Conservation (phyloP, 805 yeast genomes). For the Priceomyces haplophilus region DNA sequence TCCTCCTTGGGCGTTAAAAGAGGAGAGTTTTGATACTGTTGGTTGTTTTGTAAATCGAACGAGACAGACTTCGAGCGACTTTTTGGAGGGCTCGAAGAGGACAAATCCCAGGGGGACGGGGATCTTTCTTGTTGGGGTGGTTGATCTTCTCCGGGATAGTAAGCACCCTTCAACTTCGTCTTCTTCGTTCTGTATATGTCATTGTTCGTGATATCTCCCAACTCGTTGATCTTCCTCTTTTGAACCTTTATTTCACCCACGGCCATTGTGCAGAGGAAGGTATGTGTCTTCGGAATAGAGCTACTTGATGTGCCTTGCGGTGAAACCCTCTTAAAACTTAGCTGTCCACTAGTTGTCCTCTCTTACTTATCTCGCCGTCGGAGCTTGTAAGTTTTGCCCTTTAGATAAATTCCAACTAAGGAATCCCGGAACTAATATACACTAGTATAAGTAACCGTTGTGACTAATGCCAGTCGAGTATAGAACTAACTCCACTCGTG, state of each 20-base stretch:
- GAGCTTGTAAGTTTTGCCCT: slow-evolving; percentile 1
- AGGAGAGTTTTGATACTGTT: slow-evolving; percentile 31
- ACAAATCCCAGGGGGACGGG: slow-evolving; percentile 22
- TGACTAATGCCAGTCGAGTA: slow-evolving; percentile 1
- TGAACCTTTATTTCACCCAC: slow-evolving; percentile 24
- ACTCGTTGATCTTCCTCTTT: slow-evolving; percentile 33
- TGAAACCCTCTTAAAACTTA: neutral
- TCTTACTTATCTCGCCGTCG: neutral
- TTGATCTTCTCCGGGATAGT: slow-evolving; percentile 9
- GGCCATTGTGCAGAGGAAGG: slow-evolving; percentile 22
- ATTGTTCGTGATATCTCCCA: slow-evolving; percentile 38
- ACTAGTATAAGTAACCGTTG: neutral
- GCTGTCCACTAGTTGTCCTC: neutral
- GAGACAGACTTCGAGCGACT: slow-evolving; percentile 23
- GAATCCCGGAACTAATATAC: slow-evolving; percentile 9
- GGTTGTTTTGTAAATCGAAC: slow-evolving; percentile 24
- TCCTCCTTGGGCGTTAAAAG: slow-evolving; percentile 43
- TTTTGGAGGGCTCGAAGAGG: slow-evolving; percentile 17
- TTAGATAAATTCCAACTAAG: slow-evolving; percentile 9
- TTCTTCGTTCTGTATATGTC: slow-evolving; percentile 22
- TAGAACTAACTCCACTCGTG: neutral
- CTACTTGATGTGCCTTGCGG: neutral
- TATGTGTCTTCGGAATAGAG: slow-evolving; percentile 3
- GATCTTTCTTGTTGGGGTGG: slow-evolving; percentile 17
- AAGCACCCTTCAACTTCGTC: slow-evolving; percentile 16